Base-by-base conservation (phyloP, 2,329 filamentous ascomycete species). In the Cladosporium velox region DNA sequence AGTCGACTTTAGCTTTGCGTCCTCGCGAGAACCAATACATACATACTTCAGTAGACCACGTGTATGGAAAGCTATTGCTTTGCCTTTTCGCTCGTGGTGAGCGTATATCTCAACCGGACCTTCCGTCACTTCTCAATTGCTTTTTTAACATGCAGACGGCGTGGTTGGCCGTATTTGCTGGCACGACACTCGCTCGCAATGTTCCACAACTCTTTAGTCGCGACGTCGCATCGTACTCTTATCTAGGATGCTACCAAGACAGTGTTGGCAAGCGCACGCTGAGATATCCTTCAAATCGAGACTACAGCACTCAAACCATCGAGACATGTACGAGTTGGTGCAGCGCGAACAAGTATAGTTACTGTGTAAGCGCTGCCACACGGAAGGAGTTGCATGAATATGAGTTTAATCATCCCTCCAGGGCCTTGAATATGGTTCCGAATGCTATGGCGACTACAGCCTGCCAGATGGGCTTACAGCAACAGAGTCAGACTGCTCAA, bases 161-260 rank as follows among this genome's bases (percentile, higher is more conserved):
- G 6, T 18, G 8, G 18, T 21, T 58, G 34, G 21, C 7, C n/a
- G 14, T 15, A 14, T 44, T 49, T 5, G 15, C 59, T 49, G n/a
- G 4, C 41, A 34, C 28, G 8, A 26, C 34, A 14, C 28, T 49
- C 59, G 41, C 28, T 35, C 30, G 28, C 18, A 41, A 58, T 34
- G 18, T 58, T 2, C 55, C 55, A 2, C 18, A 5, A 10, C 55
- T 58, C 55, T 35, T 14, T 34, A 38, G n/a, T 58, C 55, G 55
- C 14, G 55, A 38, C 24, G 14, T 30, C 24, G 18, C 51, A 35
- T 12, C 32, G 10, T 64, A 52, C 51, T 44, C 49, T 21, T 77
- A 77, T 47, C 18, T 74, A 15, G 75, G 75, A 44, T 77, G 75
- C 67, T 72, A 71, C 41, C 70, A 68, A 11, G 75, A 77, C 64